Percentiles rank a stretch among this genome's conserved stretches.
phyloP scores from a whole-genome alignment of 768 basidiomycete species.

The Termitomyces sp. region DNA sequence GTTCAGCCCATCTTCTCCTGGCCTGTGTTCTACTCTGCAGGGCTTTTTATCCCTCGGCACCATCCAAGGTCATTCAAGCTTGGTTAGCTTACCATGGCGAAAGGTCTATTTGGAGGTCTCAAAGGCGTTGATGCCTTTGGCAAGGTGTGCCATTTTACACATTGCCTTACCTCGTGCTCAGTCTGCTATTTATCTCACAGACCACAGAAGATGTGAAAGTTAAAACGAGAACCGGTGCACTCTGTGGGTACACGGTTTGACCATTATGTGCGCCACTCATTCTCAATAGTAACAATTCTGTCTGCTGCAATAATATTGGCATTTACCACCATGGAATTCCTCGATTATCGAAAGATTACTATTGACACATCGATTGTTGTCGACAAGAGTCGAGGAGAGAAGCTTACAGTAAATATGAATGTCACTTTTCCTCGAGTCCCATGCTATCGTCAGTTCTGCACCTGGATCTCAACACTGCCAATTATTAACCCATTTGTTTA shows the following conservation, averaged over 20 bases:
- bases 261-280: not conserved
- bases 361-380: conserved; percentile 92
- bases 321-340: conserved; percentile 89
- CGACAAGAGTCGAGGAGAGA: conserved; percentile 93
- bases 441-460: conserved; percentile 76
- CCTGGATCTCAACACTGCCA: not conserved
- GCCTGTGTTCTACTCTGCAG: conserved; percentile 16
- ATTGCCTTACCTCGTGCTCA: conserved; percentile 5
- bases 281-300: conserved; percentile 74
- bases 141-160: conserved; percentile 56
- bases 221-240: conserved; percentile 90
- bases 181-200: conserved; percentile 33
- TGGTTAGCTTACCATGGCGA: conserved; percentile 55
- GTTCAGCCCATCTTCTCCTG: conserved; percentile 8
- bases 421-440: conserved; percentile 95
- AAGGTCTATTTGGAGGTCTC: conserved; percentile 67
- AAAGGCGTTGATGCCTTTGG: conserved; percentile 99
- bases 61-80: conserved; percentile 22
- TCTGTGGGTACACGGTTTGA: conserved; percentile 48
- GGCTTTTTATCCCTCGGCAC: conserved; percentile 15
- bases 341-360: conserved; percentile 86
- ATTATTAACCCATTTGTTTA: not conserved
- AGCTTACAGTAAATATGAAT: conserved; percentile 85
- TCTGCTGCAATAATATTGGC: conserved; percentile 89
- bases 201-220: conserved; percentile 99